Base-by-base conservation (phyloP, 345 rosid species). In the Jatropha curcas region DNA sequence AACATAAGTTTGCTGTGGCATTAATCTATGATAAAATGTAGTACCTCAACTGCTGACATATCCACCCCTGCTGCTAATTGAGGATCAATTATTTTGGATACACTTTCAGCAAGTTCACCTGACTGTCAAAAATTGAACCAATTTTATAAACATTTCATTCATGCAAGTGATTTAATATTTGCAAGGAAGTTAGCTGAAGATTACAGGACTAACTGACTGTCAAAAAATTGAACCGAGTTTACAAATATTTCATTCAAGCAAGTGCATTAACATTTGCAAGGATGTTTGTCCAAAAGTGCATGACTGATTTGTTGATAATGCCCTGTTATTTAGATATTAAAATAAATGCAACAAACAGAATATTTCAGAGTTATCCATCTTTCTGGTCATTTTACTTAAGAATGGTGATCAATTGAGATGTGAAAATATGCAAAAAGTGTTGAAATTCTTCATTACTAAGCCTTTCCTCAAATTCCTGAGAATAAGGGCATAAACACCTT, bases 101-200 rank as follows among this genome's bases (percentile, higher is more conserved):
- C 87, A 22, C 97, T 95, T 83, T 95, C 99, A 70, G 99, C 97
- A 81, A 92, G 81, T 77, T 95, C 99, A 74, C 92, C 96, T 75
- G 90, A 86, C 99, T 92, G 85, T 73, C 37, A 80, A 71, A 84
- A 81, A 41, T 31, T 71, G 57, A 70, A 74, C 34, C 80, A 51
- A 68, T 51, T 69, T 79, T 80, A 71, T 53, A 62, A 71, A 56
- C 58, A 60, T 14, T 65, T 57, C 56, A 48, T 65, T 57, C 56
- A 48, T 17, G 7, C 33, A 45, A 30, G 20, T 34, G 65, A n/a
- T 35, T 68, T 7, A 34, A 4, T 46, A 35, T 37, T 53, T 10
- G 33, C 45, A 68, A 16, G 16, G n/a, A n/a, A n/a, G n/a, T n/a
- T n/a, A n/a, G n/a, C n/a, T n/a, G n/a, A n/a, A n/a, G n/a, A n/a